A percentile compares a stretch with the other conserved stretches of the same genome.
Evolutionary conservation across 768 basidiomycete genomes (phyloP).

Genomic region (Suillus ampliporus): DNA sequence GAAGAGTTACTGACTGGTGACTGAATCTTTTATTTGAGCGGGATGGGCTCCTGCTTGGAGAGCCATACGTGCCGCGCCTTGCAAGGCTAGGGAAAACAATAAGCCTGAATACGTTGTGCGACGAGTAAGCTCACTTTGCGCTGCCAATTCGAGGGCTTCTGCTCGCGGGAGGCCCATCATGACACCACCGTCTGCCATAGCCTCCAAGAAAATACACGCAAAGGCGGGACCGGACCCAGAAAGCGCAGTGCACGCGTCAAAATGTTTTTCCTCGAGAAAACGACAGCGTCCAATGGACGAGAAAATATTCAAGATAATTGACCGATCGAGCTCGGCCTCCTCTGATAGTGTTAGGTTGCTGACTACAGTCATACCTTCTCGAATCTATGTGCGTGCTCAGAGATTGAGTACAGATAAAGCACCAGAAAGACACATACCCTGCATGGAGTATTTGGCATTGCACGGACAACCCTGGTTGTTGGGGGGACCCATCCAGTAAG

Average conservation of each 20-base stretch:
- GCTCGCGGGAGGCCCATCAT: slow-evolving; percentile 98
- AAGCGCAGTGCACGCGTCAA: slow-evolving; percentile 96
- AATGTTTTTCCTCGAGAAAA: slow-evolving; percentile 97
- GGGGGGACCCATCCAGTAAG: slow-evolving; percentile 74
- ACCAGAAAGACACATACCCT: slow-evolving; percentile 58
- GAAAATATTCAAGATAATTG: slow-evolving; percentile 90
- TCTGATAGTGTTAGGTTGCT: slow-evolving; percentile 65
- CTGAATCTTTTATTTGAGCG: slow-evolving; percentile 95
- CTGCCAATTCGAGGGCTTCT: slow-evolving; percentile 93
- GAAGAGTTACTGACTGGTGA: slow-evolving; percentile 75
- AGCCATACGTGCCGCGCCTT: slow-evolving; percentile 96
- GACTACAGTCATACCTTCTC: slow-evolving; percentile 98
- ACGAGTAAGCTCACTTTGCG: slow-evolving; percentile 74
- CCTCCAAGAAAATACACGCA: slow-evolving; percentile 94
- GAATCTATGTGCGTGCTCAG: slow-evolving; percentile 63
- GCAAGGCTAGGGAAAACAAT: slow-evolving; percentile 64
- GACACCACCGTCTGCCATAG: slow-evolving; percentile 98
- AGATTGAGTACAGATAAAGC: neutral
- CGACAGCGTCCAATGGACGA: slow-evolving; percentile 95
- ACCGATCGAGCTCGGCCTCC: slow-evolving; percentile 61
- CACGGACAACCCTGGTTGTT: slow-evolving; percentile 86
- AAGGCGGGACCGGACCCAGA: slow-evolving; percentile 98
- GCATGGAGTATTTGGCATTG: slow-evolving; percentile 99
- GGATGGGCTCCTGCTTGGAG: slow-evolving; percentile 90
- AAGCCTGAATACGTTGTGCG: neutral